A percentile compares a stretch with the other conserved stretches of the same genome.
Evolutionary conservation across 2,329 filamentous ascomycete species (phyloP).

Genomic region (Venturia oleaginea): DNA sequence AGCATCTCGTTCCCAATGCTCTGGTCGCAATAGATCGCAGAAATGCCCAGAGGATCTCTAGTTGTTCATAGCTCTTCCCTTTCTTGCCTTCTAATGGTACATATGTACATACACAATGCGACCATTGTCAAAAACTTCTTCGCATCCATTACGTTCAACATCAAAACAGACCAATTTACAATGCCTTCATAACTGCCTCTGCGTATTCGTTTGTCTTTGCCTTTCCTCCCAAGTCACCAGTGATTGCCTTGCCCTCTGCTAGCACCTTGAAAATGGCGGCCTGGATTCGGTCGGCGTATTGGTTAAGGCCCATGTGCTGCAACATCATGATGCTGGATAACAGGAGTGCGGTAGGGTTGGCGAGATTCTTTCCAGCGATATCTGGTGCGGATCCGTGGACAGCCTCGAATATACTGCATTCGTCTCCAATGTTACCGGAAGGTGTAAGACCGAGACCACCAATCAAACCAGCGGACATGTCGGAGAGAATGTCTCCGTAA

Average conservation of each 20-base stretch:
- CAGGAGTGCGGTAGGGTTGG: conserved; percentile 93
- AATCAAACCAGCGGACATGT: conserved; percentile 98
- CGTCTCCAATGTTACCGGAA: conserved; percentile 96
- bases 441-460: conserved; percentile 94
- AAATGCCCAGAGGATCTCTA: neutral
- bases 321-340: conserved; percentile 99
- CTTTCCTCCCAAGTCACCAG: conserved; percentile 92
- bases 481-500: conserved; percentile 98
- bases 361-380: conserved; percentile 90
- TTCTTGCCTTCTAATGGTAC: neutral
- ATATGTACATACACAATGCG: conserved; percentile 2
- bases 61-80: neutral
- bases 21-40: neutral
- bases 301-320: conserved; percentile 87
- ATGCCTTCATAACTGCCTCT: conserved; percentile 67
- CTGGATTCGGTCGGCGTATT: conserved; percentile 82
- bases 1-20: neutral
- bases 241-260: conserved; percentile 89
- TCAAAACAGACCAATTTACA: conserved; percentile 2
- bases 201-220: conserved; percentile 94
- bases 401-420: conserved; percentile 99
- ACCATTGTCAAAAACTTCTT: neutral
- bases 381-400: conserved; percentile 96
- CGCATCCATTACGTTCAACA: neutral
- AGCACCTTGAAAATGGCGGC: conserved; percentile 91